Percentiles rank a stretch among this genome's conserved stretches.
Evolutionary conservation across 768 basidiomycete genomes (phyloP).

Genomic region (Mycena vulgaris): DNA sequence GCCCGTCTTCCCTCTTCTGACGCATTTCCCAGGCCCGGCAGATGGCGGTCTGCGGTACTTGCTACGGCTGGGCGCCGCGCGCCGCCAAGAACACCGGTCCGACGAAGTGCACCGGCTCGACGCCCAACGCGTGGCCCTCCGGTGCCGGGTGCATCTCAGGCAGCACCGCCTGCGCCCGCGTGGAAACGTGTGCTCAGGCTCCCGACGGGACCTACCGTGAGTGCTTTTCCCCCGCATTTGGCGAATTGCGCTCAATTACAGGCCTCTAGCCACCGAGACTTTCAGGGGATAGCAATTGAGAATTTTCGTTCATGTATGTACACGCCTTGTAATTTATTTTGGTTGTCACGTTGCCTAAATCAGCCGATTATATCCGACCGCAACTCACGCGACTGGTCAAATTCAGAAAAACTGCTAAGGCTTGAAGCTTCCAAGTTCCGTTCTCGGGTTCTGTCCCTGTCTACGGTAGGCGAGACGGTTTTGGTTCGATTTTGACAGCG

Average conservation of each 20-base stretch:
- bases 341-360: too few species aligned
- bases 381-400: too few species aligned
- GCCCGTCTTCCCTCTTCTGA: background rate
- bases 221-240: background rate
- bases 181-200: background rate
- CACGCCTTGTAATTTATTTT: too few species aligned
- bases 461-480: too few species aligned
- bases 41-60: background rate
- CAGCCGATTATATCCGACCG: too few species aligned
- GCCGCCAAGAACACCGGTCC: slow-evolving; percentile 1
- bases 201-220: slow-evolving; percentile 9
- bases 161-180: background rate
- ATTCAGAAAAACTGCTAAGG: too few species aligned
- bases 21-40: background rate
- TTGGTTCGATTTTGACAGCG: too few species aligned
- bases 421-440: too few species aligned
- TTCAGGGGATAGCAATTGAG: background rate
- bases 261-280: background rate
- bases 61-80: slow-evolving; percentile 5
- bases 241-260: background rate
- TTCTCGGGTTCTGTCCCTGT: too few species aligned
- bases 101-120: background rate
- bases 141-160: slow-evolving; percentile 1
- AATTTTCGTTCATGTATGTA: background rate
- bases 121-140: background rate